Conservation (phyloP, 176 grass and related monocot genomes). For the sorghum (Sorghum bicolor) region DNA sequence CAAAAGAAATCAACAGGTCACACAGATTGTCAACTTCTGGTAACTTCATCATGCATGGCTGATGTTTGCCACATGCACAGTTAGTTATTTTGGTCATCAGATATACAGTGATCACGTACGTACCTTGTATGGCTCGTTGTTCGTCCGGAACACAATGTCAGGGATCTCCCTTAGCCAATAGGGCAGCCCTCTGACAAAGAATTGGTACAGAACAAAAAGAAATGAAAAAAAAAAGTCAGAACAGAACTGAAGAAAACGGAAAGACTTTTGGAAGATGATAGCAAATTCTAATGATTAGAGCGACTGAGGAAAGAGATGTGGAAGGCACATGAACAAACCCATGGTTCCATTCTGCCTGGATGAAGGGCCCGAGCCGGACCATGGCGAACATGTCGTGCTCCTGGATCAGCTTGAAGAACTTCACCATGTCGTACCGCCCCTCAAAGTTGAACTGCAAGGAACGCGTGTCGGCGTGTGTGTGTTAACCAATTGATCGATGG, state of each 20-base stretch:
- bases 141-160: constrained; percentile 62
- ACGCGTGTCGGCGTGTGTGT: not conserved
- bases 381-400: constrained; percentile 53
- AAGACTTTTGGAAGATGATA: not conserved
- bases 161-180: constrained; percentile 84
- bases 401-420: constrained; percentile 74
- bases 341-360: constrained; percentile 93
- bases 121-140: constrained; percentile 80
- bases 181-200: constrained; percentile 63
- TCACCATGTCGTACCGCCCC: constrained; percentile 61
- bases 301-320: constrained; percentile 1
- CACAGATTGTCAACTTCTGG: not conserved
- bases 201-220: not conserved
- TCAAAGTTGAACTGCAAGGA: constrained; percentile 74
- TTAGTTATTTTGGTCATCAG: not conserved
- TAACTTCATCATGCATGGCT: not conserved
- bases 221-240: not conserved
- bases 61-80: not conserved
- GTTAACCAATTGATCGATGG: too few species aligned
- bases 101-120: constrained; percentile 22
- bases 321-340: constrained; percentile 53
- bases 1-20: not conserved
- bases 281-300: not conserved
- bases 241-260: not conserved
- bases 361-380: constrained; percentile 81